Conservation (phyloP, 257 asterid species). For the Nicotiana otophora region DNA sequence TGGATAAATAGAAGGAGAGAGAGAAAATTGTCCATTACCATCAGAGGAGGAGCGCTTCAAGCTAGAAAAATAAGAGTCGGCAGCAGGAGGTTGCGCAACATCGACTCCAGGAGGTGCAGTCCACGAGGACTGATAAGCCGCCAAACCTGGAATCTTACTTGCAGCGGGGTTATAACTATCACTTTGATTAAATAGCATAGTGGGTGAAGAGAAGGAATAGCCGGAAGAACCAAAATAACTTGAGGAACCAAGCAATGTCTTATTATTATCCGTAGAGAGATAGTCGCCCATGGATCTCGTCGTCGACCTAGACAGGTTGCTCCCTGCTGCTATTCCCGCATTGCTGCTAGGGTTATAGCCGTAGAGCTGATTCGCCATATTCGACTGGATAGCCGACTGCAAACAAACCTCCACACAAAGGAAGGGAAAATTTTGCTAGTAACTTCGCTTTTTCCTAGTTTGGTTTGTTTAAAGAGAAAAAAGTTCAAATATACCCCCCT, state of each 20-base stretch:
- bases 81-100: conserved; percentile 30
- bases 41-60: conserved; percentile 70
- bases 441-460: background rate
- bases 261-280: conserved; percentile 33
- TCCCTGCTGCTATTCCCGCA: conserved; percentile 33
- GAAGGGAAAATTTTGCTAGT: background rate
- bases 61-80: conserved; percentile 47
- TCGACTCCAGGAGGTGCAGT: conserved; percentile 80
- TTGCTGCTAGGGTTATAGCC: conserved; percentile 40
- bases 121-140: conserved; percentile 23
- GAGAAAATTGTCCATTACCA: conserved; percentile 34
- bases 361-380: conserved; percentile 59
- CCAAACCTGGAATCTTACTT: conserved; percentile 24
- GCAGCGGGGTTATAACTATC: conserved; percentile 34
- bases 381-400: background rate
- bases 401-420: background rate
- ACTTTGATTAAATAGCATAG: conserved; percentile 36
- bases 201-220: conserved; percentile 36
- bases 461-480: background rate
- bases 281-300: conserved; percentile 52
- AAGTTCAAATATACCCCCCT: background rate
- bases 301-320: conserved; percentile 25
- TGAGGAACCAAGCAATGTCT: conserved; percentile 48
- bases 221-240: conserved; percentile 46
- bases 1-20: background rate